A percentile compares a stretch with the other conserved stretches of the same genome.
phyloP scores from a whole-genome alignment of 306 rosid genomes.

The Parietaria judaica region DNA sequence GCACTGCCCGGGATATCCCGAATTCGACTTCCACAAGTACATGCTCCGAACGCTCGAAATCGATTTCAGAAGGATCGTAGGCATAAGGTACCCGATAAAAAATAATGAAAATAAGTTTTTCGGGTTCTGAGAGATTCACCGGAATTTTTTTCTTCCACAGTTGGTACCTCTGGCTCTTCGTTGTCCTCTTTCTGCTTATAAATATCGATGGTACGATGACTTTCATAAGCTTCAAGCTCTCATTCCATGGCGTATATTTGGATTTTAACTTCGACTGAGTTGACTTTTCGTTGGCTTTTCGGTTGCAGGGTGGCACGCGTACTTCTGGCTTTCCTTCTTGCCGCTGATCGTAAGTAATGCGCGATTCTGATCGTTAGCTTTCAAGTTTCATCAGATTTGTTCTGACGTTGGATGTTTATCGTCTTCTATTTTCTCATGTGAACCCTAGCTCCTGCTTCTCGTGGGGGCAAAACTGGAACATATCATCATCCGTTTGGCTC shows the following conservation, averaged over 20 bases:
- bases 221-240: slow-evolving; percentile 16
- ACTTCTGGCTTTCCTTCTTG: slow-evolving; percentile 87
- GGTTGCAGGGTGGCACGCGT: slow-evolving; percentile 80
- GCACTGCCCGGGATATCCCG: slow-evolving; percentile 13
- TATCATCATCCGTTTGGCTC: slow-evolving; percentile 60
- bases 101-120: neutral
- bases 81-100: slow-evolving; percentile 50
- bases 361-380: too few relatives aligned
- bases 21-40: slow-evolving; percentile 49
- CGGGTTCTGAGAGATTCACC: slow-evolving; percentile 10
- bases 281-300: neutral
- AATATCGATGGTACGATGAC: slow-evolving; percentile 54
- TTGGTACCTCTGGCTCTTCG: slow-evolving; percentile 93
- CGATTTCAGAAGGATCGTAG: slow-evolving; percentile 69
- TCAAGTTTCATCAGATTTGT: slow-evolving; percentile 10
- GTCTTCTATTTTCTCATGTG: neutral
- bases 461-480: slow-evolving; percentile 95
- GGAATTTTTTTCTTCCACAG: slow-evolving; percentile 24
- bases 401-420: slow-evolving; percentile 10
- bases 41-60: slow-evolving; percentile 52
- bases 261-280: too few relatives aligned
- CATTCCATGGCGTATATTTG: neutral
- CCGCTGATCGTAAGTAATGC: slow-evolving; percentile 66
- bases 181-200: slow-evolving; percentile 73
- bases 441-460: slow-evolving; percentile 63